phyloP scores from a whole-genome alignment of 1,139 yeast species.

The Pichiaceae sp. region DNA sequence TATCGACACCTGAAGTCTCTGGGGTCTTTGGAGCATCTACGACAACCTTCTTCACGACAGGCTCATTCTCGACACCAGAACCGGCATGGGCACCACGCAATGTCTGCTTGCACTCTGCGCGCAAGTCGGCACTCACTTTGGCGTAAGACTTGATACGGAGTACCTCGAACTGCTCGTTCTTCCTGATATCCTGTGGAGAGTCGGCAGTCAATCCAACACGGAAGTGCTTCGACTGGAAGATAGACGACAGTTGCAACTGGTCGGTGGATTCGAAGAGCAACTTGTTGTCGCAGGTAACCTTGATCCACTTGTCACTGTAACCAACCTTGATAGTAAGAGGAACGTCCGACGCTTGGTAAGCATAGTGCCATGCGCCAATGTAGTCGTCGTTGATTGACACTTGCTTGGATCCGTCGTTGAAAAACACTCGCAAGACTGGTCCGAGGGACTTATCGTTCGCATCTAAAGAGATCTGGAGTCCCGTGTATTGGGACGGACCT shows the following conservation, averaged over 20 bases:
- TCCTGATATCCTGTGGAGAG: slow-evolving; percentile 28
- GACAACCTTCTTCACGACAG: neutral
- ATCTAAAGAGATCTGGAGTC: slow-evolving; percentile 36
- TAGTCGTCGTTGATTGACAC: slow-evolving; percentile 20
- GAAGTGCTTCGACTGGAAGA: slow-evolving; percentile 21
- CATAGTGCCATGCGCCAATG: slow-evolving; percentile 22
- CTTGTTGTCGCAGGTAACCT: slow-evolving; percentile 62
- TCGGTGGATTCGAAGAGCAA: slow-evolving; percentile 56
- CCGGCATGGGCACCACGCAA: slow-evolving; percentile 18
- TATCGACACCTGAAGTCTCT: neutral
- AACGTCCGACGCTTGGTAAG: slow-evolving; percentile 57
- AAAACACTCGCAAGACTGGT: slow-evolving; percentile 46
- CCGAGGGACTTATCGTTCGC: slow-evolving; percentile 22
- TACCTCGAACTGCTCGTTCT: slow-evolving; percentile 49
- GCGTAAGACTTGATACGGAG: slow-evolving; percentile 47
- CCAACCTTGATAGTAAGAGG: slow-evolving; percentile 62
- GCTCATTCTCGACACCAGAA: neutral
- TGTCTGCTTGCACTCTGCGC: slow-evolving; percentile 13
- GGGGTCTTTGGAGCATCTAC: neutral
- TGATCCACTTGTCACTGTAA: slow-evolving; percentile 41
- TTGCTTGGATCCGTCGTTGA: slow-evolving; percentile 45
- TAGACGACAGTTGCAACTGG: slow-evolving; percentile 32
- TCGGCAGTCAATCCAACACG: slow-evolving; percentile 48
- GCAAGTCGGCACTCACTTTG: slow-evolving; percentile 39
- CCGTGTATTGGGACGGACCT: slow-evolving; percentile 48